Percentiles rank a stretch among this genome's conserved stretches.
Evolutionary conservation across 2,329 filamentous ascomycete genomes (phyloP).

Genomic region (Aureobasidium uvarum): DNA sequence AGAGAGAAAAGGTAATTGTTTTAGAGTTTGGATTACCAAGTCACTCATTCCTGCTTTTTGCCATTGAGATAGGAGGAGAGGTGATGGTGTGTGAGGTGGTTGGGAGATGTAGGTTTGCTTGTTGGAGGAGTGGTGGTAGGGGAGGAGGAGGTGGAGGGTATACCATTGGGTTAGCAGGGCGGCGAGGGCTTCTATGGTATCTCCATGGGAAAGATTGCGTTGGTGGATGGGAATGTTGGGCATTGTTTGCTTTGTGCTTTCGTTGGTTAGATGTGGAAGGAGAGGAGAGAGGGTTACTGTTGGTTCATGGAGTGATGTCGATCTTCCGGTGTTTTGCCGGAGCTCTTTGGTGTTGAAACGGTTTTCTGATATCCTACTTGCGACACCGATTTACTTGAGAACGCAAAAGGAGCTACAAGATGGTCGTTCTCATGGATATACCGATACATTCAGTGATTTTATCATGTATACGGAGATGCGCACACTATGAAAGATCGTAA

Average conservation of each 20-base stretch:
- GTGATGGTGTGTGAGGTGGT: background rate
- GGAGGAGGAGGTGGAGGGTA: background rate
- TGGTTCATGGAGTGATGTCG: too few relatives aligned
- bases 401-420: too few relatives aligned
- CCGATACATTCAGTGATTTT: too few relatives aligned
- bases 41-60: background rate
- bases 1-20: background rate
- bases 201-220: background rate
- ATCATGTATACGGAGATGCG: too few relatives aligned
- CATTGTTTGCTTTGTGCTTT: background rate
- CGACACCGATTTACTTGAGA: too few relatives aligned
- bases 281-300: background rate
- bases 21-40: background rate
- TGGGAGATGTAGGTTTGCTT: background rate
- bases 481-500: too few relatives aligned
- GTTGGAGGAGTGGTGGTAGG: background rate
- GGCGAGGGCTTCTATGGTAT: background rate
- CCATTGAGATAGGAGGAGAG: background rate
- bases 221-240: background rate
- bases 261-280: background rate
- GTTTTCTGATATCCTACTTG: too few relatives aligned
- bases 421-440: too few relatives aligned
- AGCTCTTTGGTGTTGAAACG: background rate
- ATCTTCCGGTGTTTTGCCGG: background rate
- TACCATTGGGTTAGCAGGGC: background rate